Conservation (phyloP, 2,329 filamentous ascomycete genomes). For the Phaeosphaeria sp. region DNA sequence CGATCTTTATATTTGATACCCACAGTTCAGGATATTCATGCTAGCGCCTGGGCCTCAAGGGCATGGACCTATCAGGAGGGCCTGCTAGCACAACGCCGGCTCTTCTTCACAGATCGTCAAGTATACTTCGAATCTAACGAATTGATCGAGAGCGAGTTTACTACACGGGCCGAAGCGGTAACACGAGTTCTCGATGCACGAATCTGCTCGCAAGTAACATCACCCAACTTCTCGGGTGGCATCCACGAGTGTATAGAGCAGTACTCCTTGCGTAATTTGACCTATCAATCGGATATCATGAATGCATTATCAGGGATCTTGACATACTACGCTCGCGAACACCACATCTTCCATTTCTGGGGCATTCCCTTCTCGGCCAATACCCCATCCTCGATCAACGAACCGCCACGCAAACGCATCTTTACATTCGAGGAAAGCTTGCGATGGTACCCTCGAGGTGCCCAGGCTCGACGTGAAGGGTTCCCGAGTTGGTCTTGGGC, state of each 20-base stretch:
- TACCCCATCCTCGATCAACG: background rate
- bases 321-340: background rate
- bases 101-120: conserved; percentile 2
- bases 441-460: background rate
- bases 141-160: background rate
- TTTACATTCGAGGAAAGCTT: background rate
- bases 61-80: conserved; percentile 7
- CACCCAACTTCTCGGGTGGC: background rate
- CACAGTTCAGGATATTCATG: background rate
- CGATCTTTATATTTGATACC: conserved; percentile 2
- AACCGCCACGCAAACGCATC: background rate
- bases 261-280: background rate
- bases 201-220: background rate
- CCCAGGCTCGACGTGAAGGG: background rate
- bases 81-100: background rate
- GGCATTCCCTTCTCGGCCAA: background rate
- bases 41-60: background rate
- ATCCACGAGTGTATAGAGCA: background rate
- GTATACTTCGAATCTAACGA: conserved; percentile 1
- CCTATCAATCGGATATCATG: background rate
- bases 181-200: background rate
- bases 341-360: background rate
- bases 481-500: conserved; percentile 5
- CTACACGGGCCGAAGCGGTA: background rate
- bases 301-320: conserved; percentile 3